Base-by-base conservation (phyloP, 1,284 basidiomycete genomes). In the Ustilago xerochloae region DNA sequence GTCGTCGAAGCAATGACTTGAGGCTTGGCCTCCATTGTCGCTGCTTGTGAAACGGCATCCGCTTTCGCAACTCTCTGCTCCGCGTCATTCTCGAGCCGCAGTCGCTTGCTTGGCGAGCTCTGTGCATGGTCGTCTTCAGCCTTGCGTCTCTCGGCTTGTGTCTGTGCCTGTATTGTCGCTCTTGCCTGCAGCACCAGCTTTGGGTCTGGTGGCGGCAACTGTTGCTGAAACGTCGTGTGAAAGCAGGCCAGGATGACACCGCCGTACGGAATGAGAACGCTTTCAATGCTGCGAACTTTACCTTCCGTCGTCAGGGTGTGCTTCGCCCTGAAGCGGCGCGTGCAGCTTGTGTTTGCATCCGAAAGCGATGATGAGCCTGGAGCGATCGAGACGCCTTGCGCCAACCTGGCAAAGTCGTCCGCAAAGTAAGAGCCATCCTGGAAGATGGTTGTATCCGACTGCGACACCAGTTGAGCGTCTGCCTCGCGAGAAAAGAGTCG, bases 231-330 rank as follows among this genome's bases (percentile, higher is more conserved):
- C 0, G 80, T 85, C 38, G 85, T 87, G 73, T 86, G 83, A 70
- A 86, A 87, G 69, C 85, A 86, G 3, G 86, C 85, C 41, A 87
- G 84, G 12, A 86, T 84, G 71, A 87, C 87, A 87, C 84, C 85
- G 89, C 93, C 94, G 88, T 96, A 93, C 72, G 93, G 93, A 84
- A 96, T 94, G 85, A 94, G 93, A 65, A 96, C 92, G 84, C 92
- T 93, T 81, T 93, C 92, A 51, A 96, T 90, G 79, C 91, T 88
- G 18, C 86, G 80, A 33, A 84, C 79, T 84, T 89, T 76, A 48
- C 89, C 89, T 63, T 90, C 89, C 38, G 88, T 87, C 67, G 85
- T 85, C 50, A 88, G 85, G 4, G 90, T 89, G 87, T 94, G 93
- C 77, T 89, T 89, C 46, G 92, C 91, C 82, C 92, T 91, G 87